Conservation (phyloP, 306 rosid genomes). For the Castanopsis chinensis region DNA sequence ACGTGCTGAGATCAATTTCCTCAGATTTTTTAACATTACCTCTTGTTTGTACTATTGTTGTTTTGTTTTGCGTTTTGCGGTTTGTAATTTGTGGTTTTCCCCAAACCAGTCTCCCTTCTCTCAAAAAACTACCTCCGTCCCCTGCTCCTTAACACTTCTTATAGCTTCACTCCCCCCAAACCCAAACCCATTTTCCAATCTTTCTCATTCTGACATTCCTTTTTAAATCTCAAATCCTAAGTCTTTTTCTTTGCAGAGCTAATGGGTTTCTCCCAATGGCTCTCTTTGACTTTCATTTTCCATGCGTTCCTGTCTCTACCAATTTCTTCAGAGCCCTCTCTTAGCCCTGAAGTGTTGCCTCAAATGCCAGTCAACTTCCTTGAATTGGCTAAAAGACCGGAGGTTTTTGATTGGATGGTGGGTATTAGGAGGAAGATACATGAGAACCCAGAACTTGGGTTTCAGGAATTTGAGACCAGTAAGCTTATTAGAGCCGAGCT, state of each 20-base stretch:
- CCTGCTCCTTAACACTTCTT: neutral
- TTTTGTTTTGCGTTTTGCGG: too few species aligned
- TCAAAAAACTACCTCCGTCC: neutral
- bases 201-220: neutral
- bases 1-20: neutral
- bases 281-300: conserved; percentile 11
- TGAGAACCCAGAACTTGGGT: conserved; percentile 80
- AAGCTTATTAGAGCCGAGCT: conserved; percentile 64
- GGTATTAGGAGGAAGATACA: conserved; percentile 68
- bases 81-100: neutral
- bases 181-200: neutral
- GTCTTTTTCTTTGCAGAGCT: neutral
- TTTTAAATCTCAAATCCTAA: too few species aligned
- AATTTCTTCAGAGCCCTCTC: conserved; percentile 33
- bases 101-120: neutral
- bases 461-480: conserved; percentile 80
- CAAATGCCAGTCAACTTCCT: conserved; percentile 42
- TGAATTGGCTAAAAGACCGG: conserved; percentile 40
- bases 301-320: conserved; percentile 4
- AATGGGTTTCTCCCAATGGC: conserved; percentile 20
- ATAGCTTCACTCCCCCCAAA: neutral
- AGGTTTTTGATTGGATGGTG: conserved; percentile 65
- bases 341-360: conserved; percentile 24
- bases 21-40: neutral
- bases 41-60: neutral